Conservation (phyloP, 352 stramenopile genomes). For the Phytopythium litorale region DNA sequence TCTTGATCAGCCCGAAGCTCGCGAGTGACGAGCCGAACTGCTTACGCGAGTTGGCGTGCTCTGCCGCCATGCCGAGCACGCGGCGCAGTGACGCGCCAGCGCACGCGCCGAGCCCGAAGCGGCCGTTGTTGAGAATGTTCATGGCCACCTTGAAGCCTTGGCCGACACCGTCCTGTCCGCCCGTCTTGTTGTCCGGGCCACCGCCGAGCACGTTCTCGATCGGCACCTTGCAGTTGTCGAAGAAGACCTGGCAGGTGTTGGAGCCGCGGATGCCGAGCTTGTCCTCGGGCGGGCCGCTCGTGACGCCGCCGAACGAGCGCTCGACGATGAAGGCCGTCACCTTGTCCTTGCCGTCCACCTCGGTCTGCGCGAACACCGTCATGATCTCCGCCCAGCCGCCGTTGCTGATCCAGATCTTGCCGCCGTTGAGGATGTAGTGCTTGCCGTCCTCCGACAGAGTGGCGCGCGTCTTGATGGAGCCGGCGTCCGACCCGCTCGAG, state of each 20-base stretch:
- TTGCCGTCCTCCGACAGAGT: conserved; percentile 89
- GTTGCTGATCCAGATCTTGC: conserved; percentile 98
- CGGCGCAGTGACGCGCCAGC: conserved; percentile 67
- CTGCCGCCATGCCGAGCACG: conserved; percentile 56
- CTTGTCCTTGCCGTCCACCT: conserved; percentile 95
- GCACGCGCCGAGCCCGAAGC: conserved; percentile 78
- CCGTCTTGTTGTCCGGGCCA: conserved; percentile 67
- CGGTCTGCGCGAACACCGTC: conserved; percentile 95
- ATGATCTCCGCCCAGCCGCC: conserved; percentile 95
- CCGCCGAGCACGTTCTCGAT: conserved; percentile 89
- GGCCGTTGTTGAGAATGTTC: conserved; percentile 94
- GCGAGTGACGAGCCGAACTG: conserved; percentile 75
- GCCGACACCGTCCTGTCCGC: conserved; percentile 68
- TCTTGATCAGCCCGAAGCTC: conserved; percentile 84
- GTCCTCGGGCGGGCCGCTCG: conserved; percentile 91
- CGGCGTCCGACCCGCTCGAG: conserved; percentile 87
- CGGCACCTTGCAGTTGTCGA: conserved; percentile 94
- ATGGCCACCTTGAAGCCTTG: conserved; percentile 93
- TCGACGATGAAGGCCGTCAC: conserved; percentile 98
- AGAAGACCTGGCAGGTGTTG: conserved; percentile 96
- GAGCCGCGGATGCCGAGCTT: conserved; percentile 97
- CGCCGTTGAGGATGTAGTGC: conserved; percentile 90
- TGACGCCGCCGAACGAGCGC: conserved; percentile 89
- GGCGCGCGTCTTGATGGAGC: conserved; percentile 88
- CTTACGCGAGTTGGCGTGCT: conserved; percentile 77